Base-by-base conservation (phyloP, 192 early-diverging fungal genomes). In the Umbelopsis ramanniana region DNA sequence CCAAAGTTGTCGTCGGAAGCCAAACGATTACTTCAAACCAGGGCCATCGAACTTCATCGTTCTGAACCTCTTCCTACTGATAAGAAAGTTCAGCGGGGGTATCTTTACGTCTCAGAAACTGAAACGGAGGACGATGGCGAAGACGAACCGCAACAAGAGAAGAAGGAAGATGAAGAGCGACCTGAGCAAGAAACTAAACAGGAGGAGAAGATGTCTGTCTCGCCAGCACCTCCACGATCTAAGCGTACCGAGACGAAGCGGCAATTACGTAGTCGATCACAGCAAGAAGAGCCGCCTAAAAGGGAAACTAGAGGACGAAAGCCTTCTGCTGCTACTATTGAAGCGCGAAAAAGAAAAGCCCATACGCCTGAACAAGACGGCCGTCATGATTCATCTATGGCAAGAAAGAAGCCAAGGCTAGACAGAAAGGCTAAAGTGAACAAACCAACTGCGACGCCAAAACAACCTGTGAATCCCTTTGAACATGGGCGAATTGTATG, bases 401-500 rank as follows among this genome's bases (percentile, higher is more conserved):
- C 57, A 66, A 26, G 26, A n/a, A 70, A 75, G 53, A 67, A 72
- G 46, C 15, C 35, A 74, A 69, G 55, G 54, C 46, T 29, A 15
- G 48, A 50, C 7, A 43, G 40, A 43, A 7, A 43, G 40, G 40
- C 40, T 43, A 43, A 43, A 43, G 40, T 57, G 69, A 22, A 43
- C 33, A 68, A 52, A 48, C 35, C 53, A 45, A 47, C 40, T 43
- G 11, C 40, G 11, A 6, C 40, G 6, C 40, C 40, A 43, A 67
- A 45, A n/a, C 26, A 24, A 12, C 53, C 63, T 15, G 77, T 70
- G 19, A 12, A 54, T 19, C 52, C 45, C 9, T 72, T 46, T 52
- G 68, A 75, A 47, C 54, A 72, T 68, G 72, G 70, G 4, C 50
- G 74, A 40, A 50, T 87, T 38, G 86, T 87, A 2, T 87, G 86